Base-by-base conservation (phyloP, 164 flowering plant genomes). In the Protea cynaroides region DNA sequence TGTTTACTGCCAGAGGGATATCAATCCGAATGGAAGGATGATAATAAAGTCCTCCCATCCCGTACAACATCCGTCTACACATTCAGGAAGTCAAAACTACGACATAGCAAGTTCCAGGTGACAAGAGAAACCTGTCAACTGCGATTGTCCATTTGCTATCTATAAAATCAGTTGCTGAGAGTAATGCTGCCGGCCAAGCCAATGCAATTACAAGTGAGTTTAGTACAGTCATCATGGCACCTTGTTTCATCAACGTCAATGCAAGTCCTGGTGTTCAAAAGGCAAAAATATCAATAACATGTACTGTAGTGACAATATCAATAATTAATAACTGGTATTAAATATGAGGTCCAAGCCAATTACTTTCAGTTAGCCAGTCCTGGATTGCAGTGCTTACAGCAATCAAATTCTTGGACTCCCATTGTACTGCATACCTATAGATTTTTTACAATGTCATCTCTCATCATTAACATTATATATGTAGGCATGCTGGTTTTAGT, bases 81-180 rank as follows among this genome's bases (percentile, higher is more conserved):
- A 22, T 52, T 4, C 8, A 5, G 13, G 40, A 25, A 17, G 40
- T 47, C 8, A 14, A 25, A 25, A 11, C 63, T 29, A 59, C 51
- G 18, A 43, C 43, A 21, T 22, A n/a, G 50, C 6, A 13, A 21
- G 40, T 58, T 23, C 43, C 14, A 34, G 37, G 40, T 4, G 46
- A 4, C 22, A 8, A 19, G 56, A 37, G 44, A 59, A 61, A 95
- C 98, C 98, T 90, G 91, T 95, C 81, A 9, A 95, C 76, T 65
- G 99, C 97, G 67, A 95, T 86, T 56, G 96, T 56, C 98, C 98
- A 95, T 69, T 82, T 92, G 86, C 99, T 88, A 79, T 95, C 99
- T 56, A 95, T 95, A 63, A 88, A 81, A 73, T 84, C 86, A 59
- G 98, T 79, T 46, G 88, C 90, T 12, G 82, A 68, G 70, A 92